Evolutionary conservation across 495 filamentous ascomycete genomes (phyloP).

Genomic region (Tuber calosporum): DNA sequence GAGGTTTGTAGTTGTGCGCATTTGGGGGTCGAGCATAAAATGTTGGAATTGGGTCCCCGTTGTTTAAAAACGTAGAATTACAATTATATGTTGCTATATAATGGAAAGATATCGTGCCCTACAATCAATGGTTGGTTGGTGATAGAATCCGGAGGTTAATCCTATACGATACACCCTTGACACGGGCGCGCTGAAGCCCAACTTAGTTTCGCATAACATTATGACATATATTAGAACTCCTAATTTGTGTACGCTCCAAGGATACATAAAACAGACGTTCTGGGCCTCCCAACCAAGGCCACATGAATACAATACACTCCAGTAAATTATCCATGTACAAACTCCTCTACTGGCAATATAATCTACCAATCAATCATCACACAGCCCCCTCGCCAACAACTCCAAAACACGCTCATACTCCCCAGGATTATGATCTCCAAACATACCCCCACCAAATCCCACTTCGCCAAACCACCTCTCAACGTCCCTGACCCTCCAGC

Average conservation of each 20-base stretch:
- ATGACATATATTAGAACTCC: background rate
- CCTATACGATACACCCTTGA: background rate
- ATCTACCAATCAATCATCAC: background rate
- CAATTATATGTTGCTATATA: background rate
- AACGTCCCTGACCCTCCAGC: slow-evolving; percentile 59
- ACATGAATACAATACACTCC: background rate
- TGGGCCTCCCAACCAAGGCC: background rate
- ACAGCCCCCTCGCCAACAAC: slow-evolving; percentile 48
- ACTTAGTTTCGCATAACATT: background rate
- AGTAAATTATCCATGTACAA: background rate
- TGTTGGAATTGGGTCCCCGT: background rate
- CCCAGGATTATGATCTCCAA: slow-evolving; percentile 69
- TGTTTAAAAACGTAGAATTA: background rate
- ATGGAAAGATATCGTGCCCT: background rate
- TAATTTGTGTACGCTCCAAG: background rate
- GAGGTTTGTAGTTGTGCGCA: background rate
- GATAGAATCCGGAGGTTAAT: background rate
- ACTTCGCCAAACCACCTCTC: slow-evolving; percentile 63
- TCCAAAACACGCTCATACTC: slow-evolving; percentile 60
- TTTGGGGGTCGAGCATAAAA: background rate
- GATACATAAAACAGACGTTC: background rate
- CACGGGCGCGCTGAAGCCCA: background rate
- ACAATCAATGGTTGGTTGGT: background rate
- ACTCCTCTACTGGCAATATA: background rate
- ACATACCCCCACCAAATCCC: slow-evolving; percentile 63